phyloP scores from a whole-genome alignment of 345 rosid genomes.

The Boechera stricta region DNA sequence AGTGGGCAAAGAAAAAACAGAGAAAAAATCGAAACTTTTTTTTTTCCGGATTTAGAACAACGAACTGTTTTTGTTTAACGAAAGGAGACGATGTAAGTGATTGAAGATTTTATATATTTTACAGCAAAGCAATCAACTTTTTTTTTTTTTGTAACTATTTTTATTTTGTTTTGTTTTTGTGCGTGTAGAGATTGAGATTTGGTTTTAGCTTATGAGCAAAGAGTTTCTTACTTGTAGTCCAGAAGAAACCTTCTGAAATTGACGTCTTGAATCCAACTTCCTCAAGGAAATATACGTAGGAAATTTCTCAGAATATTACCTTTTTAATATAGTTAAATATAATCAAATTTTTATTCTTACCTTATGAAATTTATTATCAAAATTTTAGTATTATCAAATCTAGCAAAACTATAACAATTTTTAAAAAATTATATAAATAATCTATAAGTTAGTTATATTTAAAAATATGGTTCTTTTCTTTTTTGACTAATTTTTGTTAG shows the following conservation, averaged over 20 bases:
- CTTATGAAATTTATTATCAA: not conserved
- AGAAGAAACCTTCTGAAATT: constrained; percentile 37
- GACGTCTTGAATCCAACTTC: constrained; percentile 43
- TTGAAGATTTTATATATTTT: constrained; percentile 12
- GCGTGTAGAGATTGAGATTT: constrained; percentile 33
- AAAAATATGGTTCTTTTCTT: not conserved
- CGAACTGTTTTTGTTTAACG: constrained; percentile 34
- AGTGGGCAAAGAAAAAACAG: not conserved
- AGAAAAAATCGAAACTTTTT: constrained; percentile 17
- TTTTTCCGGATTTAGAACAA: constrained; percentile 13
- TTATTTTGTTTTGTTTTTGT: not conserved
- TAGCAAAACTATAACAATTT: not conserved
- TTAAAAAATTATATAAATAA: not conserved
- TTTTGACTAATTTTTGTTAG: not conserved
- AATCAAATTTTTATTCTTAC: not conserved
- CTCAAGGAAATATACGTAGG: constrained; percentile 24
- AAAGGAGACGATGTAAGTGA: constrained; percentile 19
- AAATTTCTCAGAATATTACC: constrained; percentile 30
- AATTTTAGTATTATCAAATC: not conserved
- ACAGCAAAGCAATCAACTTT: constrained; percentile 34
- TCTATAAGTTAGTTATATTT: not conserved
- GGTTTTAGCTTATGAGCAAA: constrained; percentile 34
- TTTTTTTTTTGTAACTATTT: too few relatives aligned
- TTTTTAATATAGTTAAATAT: not conserved
- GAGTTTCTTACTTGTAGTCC: constrained; percentile 43